Conservation (phyloP, 495 filamentous ascomycete genomes). For the Penicillium atrosanguineum region DNA sequence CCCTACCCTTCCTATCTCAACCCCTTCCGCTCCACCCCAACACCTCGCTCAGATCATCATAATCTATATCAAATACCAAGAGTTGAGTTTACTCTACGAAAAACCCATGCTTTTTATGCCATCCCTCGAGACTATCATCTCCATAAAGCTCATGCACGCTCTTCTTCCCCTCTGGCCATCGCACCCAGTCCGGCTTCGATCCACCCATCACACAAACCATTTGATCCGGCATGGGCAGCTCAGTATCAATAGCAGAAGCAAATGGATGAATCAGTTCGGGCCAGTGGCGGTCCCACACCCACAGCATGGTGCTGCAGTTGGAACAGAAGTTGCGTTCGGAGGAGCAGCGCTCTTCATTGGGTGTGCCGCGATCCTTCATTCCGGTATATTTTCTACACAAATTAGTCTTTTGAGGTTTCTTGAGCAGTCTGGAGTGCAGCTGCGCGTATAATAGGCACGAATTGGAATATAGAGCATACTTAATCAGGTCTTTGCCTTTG, state of each 20-base stretch:
- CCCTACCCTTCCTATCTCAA: no score
- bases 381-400: conserved; percentile 46
- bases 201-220: conserved; percentile 51
- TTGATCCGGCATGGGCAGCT: conserved; percentile 48
- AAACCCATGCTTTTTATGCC: conserved; percentile 49
- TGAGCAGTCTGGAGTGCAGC: neutral
- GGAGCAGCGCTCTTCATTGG: conserved; percentile 37
- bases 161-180: conserved; percentile 53
- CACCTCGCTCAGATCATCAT: neutral
- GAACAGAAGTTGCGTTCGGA: conserved; percentile 55
- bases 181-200: conserved; percentile 51
- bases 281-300: conserved; percentile 50
- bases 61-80: neutral
- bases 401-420: conserved; percentile 2
- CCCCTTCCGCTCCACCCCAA: neutral
- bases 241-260: conserved; percentile 55
- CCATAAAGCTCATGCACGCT: conserved; percentile 41
- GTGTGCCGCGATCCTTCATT: conserved; percentile 49
- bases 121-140: conserved; percentile 47
- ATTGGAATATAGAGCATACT: conserved; percentile 26
- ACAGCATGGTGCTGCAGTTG: conserved; percentile 51
- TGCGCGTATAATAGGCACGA: no score
- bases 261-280: conserved; percentile 58
- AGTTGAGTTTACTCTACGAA: conserved; percentile 22
- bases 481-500: conserved; percentile 49